These are phyloP conservation scores for Aspergillus ellipticus DNA, from an alignment of 495 filamentous ascomycete species.

Conservation along the genomic window DNA sequence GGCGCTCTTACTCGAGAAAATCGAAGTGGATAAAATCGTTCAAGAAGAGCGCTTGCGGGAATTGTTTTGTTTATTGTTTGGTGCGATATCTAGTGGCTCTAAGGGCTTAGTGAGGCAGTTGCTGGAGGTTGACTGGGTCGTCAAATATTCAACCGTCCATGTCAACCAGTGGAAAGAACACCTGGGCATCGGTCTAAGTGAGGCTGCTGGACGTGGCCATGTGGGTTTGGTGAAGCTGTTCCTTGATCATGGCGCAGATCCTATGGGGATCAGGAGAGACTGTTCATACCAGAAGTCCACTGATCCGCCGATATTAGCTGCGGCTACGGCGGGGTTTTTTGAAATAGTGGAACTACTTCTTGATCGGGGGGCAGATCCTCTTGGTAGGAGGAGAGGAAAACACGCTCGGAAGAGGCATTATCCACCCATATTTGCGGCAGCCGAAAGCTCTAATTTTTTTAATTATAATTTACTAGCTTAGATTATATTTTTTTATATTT, in stretches of 20 bases:
- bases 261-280: no score
- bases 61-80: background rate
- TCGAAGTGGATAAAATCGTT: background rate
- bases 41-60: background rate
- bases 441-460: no score
- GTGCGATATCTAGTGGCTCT: background rate
- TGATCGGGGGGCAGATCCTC: background rate
- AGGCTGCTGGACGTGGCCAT: background rate
- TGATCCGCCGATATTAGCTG: background rate
- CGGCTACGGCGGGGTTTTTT: background rate
- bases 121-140: background rate
- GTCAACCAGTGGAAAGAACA: background rate
- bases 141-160: background rate
- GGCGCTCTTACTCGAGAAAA: background rate
- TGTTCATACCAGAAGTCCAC: no score
- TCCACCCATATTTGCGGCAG: no score
- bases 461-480: no score
- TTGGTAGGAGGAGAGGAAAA: no score
- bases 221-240: background rate
- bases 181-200: background rate
- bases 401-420: no score
- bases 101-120: background rate
- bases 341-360: background rate
- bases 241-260: background rate
- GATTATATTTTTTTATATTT: no score